A percentile compares a stretch with the other conserved stretches of the same genome.
phyloP scores from a whole-genome alignment of 331 rosid species.

The Spiraea crenata region DNA sequence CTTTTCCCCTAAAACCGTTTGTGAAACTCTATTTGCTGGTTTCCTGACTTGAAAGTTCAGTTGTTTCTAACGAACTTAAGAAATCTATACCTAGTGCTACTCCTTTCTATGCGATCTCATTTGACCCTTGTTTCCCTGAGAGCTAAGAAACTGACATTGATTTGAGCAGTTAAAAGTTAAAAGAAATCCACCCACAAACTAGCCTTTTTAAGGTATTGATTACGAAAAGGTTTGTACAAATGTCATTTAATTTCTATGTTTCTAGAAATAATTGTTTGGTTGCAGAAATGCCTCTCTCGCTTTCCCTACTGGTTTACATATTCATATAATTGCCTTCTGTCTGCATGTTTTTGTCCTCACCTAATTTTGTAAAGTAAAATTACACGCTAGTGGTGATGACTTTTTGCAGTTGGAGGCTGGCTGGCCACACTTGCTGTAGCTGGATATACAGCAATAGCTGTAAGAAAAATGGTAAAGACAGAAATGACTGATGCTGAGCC shows the following conservation, averaged over 20 bases:
- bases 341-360: not conserved
- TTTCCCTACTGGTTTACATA: not conserved
- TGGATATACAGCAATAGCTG: slow-evolving; percentile 76
- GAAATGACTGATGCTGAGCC: slow-evolving; percentile 88
- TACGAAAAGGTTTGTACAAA: not conserved
- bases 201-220: not conserved
- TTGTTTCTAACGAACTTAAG: too few relatives aligned
- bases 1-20: too few relatives aligned
- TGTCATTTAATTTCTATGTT: not conserved
- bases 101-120: too few relatives aligned
- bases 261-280: not conserved
- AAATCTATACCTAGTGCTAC: too few relatives aligned
- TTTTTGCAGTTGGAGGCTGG: slow-evolving; percentile 86
- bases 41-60: too few relatives aligned
- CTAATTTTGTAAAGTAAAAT: not conserved
- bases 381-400: slow-evolving; percentile 16
- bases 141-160: not conserved
- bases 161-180: not conserved
- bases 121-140: too few relatives aligned
- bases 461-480: slow-evolving; percentile 81
- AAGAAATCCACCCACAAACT: not conserved
- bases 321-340: not conserved
- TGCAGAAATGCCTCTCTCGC: not conserved
- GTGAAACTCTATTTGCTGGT: too few relatives aligned
- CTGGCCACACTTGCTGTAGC: slow-evolving; percentile 84